Base-by-base conservation (phyloP, 176 grass and related monocot species). In the Rhynchospora pubera region DNA sequence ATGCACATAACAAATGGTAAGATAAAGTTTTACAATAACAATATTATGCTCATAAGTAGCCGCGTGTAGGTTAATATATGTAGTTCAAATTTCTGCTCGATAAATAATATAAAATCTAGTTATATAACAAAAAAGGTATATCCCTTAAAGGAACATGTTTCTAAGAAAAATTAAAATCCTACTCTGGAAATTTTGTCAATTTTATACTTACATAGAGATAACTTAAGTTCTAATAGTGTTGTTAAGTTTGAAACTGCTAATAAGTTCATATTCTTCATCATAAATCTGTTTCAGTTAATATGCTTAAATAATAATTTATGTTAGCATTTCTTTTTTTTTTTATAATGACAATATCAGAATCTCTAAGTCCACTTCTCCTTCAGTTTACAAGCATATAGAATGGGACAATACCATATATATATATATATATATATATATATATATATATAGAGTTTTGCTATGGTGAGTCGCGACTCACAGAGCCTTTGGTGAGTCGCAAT, bases 251-350 rank as follows among this genome's bases (percentile, higher is more conserved):
- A 4, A 64, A 82, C 67, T 72, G 9, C 62, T 39, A 39, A 39
- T 39, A 83, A 71, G 85, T 16, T 56, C 23, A 66, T 26, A 39
- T 39, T 39, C 34, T 66, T 11, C 21, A 66, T n/a, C 62, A 11
- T 32, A 66, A 22, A 26, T 7, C 23, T 26, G 11, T 66, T 28
- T 39, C 34, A 39, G 28, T 34, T 67, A 0, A 34, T 67, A 67
- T 67, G 85, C 61, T 81, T 76, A 69, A 78, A 23, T 82, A 58
- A 76, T 82, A 28, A 81, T 59, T 87, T 85, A 84, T 87, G 78
- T 61, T 45, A 84, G 69, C 86, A 85, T 59, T 24, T 51, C 22
- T 67, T 71, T 57, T 16, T 64, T 13, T 62, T 79, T 62, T 82
- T 60, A 64, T 65, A 59, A 59, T 30, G 45, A 85, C 52, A 72